A percentile compares a stretch with the other conserved stretches of the same genome.
Evolutionary conservation across 495 filamentous ascomycete species (phyloP).

Genomic region (Terfezia claveryi): DNA sequence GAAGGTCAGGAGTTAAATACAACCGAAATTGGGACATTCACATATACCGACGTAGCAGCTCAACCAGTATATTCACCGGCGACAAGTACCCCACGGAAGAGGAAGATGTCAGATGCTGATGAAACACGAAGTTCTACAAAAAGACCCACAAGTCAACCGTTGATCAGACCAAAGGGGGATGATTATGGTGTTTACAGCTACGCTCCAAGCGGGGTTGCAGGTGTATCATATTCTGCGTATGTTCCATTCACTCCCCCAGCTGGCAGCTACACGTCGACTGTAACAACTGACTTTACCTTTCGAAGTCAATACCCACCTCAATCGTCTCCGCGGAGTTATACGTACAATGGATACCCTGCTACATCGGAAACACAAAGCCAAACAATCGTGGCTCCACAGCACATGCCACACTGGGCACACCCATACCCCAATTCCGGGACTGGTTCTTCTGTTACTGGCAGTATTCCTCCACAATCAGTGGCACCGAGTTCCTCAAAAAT

Average conservation of each 20-base stretch:
- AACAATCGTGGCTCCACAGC: slow-evolving; percentile 15
- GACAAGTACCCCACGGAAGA: slow-evolving; percentile 18
- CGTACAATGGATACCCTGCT: background rate
- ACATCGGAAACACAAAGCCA: slow-evolving; percentile 12
- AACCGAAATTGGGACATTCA: slow-evolving; percentile 53
- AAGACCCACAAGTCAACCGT: slow-evolving; percentile 21
- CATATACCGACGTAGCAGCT: slow-evolving; percentile 33
- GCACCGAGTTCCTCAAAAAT: background rate
- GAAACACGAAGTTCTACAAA: slow-evolving; percentile 23
- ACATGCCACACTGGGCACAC: slow-evolving; percentile 15
- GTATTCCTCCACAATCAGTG: background rate
- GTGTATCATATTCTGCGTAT: background rate
- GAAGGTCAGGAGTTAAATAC: slow-evolving; percentile 38
- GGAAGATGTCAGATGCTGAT: slow-evolving; percentile 25
- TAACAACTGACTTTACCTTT: background rate
- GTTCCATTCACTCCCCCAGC: background rate
- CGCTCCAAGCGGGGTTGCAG: background rate
- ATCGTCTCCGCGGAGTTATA: background rate
- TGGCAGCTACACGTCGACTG: background rate
- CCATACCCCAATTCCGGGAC: slow-evolving; percentile 13
- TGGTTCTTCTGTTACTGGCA: background rate
- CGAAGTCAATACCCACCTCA: background rate
- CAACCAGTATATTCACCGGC: slow-evolving; percentile 4
- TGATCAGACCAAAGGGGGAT: slow-evolving; percentile 20
- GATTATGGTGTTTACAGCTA: background rate